Conservation (phyloP, 306 rosid genomes). For the Casuarina cunninghamiana region DNA sequence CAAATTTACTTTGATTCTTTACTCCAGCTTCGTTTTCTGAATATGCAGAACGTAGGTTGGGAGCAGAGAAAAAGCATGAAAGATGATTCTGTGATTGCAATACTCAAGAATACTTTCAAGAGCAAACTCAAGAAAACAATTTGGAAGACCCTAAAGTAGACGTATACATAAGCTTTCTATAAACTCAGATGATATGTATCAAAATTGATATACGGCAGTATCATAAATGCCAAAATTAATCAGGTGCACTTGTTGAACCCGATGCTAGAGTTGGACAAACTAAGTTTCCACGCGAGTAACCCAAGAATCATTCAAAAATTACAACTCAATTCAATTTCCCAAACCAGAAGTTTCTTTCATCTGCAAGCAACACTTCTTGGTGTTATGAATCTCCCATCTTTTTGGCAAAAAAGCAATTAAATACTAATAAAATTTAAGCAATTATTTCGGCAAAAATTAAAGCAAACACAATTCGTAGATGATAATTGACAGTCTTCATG, state of each 20-base stretch:
- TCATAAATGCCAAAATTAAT: conserved; percentile 31
- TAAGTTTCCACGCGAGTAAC: neutral
- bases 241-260: conserved; percentile 20
- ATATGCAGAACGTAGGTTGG: neutral
- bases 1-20: too few relatives aligned
- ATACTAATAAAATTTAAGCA: too few relatives aligned
- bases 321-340: neutral
- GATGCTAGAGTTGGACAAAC: neutral
- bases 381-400: conserved; percentile 29
- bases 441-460: too few relatives aligned
- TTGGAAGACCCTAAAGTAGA: neutral
- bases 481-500: too few relatives aligned
- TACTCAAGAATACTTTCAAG: neutral
- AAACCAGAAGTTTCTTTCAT: conserved; percentile 17
- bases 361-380: conserved; percentile 19
- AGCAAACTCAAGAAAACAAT: neutral
- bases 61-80: neutral
- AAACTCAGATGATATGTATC: neutral
- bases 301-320: conserved; percentile 2
- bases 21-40: neutral
- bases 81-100: neutral
- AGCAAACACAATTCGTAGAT: too few relatives aligned
- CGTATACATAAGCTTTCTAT: neutral
- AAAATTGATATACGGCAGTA: neutral
- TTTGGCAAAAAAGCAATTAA: neutral